Evolutionary conservation across 768 basidiomycete genomes (phyloP).

Genomic region (Solioccasus polychromus): DNA sequence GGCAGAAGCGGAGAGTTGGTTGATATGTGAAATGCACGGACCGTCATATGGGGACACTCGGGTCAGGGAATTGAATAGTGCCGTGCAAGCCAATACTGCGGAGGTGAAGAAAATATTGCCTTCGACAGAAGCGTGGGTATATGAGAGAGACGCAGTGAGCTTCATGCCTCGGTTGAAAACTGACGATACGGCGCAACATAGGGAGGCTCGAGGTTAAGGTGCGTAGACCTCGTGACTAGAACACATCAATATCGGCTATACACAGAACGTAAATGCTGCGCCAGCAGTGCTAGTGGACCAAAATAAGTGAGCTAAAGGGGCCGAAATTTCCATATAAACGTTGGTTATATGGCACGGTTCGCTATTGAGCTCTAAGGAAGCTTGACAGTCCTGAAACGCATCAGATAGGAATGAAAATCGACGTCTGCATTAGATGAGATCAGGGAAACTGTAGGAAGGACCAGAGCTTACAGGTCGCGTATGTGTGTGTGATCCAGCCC

Average conservation of each 20-base stretch:
- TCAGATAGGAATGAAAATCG: not conserved
- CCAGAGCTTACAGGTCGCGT: not conserved
- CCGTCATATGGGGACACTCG: too few species aligned
- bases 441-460: too few species aligned
- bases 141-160: too few species aligned
- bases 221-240: slow-evolving; percentile 2
- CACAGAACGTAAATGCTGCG: not conserved
- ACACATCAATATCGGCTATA: not conserved
- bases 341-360: too few species aligned
- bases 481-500: too few species aligned
- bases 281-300: not conserved
- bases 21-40: not conserved
- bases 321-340: too few species aligned
- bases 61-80: not conserved
- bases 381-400: not conserved
- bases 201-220: not conserved
- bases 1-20: not conserved
- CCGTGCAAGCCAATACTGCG: not conserved
- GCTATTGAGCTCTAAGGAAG: too few species aligned
- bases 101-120: not conserved
- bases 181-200: not conserved
- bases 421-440: too few species aligned
- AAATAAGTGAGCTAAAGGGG: not conserved
- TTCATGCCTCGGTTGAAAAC: not conserved
- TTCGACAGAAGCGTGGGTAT: too few species aligned